Conservation (phyloP, 164 flowering plant species). For the Tetracentron sinense region DNA sequence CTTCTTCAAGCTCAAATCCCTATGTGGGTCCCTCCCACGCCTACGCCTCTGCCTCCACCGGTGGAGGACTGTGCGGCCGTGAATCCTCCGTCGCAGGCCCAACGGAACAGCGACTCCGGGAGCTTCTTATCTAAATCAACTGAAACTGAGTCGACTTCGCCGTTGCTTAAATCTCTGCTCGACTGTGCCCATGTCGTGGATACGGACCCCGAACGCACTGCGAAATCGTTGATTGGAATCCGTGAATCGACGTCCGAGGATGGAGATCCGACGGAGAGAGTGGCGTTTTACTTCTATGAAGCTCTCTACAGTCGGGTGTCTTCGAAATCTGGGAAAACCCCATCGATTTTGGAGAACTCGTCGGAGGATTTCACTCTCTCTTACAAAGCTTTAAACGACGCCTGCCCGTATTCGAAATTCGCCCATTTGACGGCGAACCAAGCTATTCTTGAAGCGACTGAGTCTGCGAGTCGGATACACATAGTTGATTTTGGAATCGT, state of each 20-base stretch:
- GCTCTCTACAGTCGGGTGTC: constrained; percentile 48
- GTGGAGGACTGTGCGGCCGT: constrained; percentile 7
- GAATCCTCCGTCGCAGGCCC: constrained; percentile 10
- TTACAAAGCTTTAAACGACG: constrained; percentile 82
- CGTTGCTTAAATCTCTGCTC: constrained; percentile 41
- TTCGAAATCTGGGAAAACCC: constrained; percentile 11
- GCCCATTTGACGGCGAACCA: constrained; percentile 93
- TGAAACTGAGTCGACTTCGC: constrained; percentile 35
- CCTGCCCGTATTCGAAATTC: constrained; percentile 85
- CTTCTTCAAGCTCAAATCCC: constrained; percentile 15
- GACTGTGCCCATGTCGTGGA: constrained; percentile 64
- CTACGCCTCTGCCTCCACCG: constrained; percentile 7
- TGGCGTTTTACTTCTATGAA: constrained; percentile 62
- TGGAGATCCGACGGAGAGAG: constrained; percentile 72
- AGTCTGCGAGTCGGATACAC: constrained; percentile 58
- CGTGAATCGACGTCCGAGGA: constrained; percentile 47
- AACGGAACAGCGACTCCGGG: constrained; percentile 7
- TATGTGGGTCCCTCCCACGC: constrained; percentile 28
- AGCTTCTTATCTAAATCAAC: constrained; percentile 12
- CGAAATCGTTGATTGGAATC: constrained; percentile 41
- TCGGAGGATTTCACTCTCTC: constrained; percentile 59
- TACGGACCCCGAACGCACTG: constrained; percentile 51
- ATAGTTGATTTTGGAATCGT: constrained; percentile 89
- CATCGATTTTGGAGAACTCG: constrained; percentile 25
- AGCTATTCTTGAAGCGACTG: constrained; percentile 87